A percentile compares a stretch with the other conserved stretches of the same genome.
Evolutionary conservation across 2,329 filamentous ascomycete genomes (phyloP).

Genomic region (Pseudogymnoascus sp.): DNA sequence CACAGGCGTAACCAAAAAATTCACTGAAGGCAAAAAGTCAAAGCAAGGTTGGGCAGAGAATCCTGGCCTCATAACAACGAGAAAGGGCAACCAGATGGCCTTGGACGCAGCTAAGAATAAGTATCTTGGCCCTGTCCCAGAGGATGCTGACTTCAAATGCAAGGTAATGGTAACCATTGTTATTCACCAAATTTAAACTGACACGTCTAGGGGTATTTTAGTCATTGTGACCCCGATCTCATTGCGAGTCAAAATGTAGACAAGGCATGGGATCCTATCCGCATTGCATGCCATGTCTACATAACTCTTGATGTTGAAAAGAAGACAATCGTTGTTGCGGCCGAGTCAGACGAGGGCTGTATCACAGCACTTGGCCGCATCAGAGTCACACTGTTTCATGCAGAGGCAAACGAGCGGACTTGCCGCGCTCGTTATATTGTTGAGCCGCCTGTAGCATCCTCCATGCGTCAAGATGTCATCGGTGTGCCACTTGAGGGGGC

Average conservation of each 20-base stretch:
- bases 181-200: not conserved
- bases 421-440: slow-evolving; percentile 18
- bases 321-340: not conserved
- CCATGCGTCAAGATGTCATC: slow-evolving; percentile 15
- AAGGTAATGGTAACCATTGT: not conserved
- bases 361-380: not conserved
- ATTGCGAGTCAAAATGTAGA: not conserved
- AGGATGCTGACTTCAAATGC: not conserved
- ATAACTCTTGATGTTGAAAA: not conserved
- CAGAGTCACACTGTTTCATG: not conserved
- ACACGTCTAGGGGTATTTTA: not conserved
- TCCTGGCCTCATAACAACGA: not conserved
- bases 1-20: not conserved
- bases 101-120: not conserved
- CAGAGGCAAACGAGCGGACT: not conserved
- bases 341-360: not conserved
- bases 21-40: not conserved
- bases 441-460: slow-evolving; percentile 19
- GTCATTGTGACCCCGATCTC: not conserved
- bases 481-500: slow-evolving; percentile 1
- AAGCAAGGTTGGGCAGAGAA: not conserved
- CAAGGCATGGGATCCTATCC: slow-evolving; percentile 2
- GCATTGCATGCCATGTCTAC: not conserved
- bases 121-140: not conserved
- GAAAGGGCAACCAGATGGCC: slow-evolving; percentile 5